Evolutionary conservation across 2,329 filamentous ascomycete species (phyloP), one percentile per base, ranked within the genome.

Genomic region (Aspergillus fumigatus): DNA sequence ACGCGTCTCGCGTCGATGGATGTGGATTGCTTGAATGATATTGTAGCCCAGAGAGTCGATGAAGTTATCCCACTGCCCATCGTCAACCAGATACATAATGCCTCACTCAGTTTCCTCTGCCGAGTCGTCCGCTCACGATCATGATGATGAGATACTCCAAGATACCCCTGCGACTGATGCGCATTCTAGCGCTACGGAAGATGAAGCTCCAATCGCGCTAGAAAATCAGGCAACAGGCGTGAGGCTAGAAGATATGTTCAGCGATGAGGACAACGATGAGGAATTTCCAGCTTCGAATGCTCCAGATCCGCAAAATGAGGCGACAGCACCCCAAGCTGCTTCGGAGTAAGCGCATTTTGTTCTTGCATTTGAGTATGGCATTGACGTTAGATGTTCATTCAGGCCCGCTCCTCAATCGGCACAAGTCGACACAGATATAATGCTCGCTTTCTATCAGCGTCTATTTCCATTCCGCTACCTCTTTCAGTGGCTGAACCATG

Each of bases 401-500:
- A 76, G 67, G 38, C 59, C 67, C 50, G 66, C 60, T 4, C 66
- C 73, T 38, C 83, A 73, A 19, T 68, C 73, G 29, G 72, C 76
- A 7, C 73, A 75, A 66, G 89, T 86, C 41, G 90, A 96, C 64
- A 86, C 90, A 1, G 90, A 92, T 68, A 84, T 95, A 10, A 92
- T 97, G 86, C 86, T 89, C 66, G 90, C 88, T 62, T 99, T 97
- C 78, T 99, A 99, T 73, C 90, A 96, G 70, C 90, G 94, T 50
- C 81, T 99, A 40, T 97, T 97, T 67, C 94, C 94, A 4, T 99
- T 96, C 81, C 86, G 92, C 58, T 88, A 90, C 59, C 85, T 97
- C 21, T 99, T 97, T 76, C 92, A 97, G 73, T 99, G 94, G 94
- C 84, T 99, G 50, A 99, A 97, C 71, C 94, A 97, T 75, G 90